Evolutionary conservation across 164 flowering plant species (phyloP), one percentile per base, ranked within the genome.

Genomic region (Nymphaea thermarum): DNA sequence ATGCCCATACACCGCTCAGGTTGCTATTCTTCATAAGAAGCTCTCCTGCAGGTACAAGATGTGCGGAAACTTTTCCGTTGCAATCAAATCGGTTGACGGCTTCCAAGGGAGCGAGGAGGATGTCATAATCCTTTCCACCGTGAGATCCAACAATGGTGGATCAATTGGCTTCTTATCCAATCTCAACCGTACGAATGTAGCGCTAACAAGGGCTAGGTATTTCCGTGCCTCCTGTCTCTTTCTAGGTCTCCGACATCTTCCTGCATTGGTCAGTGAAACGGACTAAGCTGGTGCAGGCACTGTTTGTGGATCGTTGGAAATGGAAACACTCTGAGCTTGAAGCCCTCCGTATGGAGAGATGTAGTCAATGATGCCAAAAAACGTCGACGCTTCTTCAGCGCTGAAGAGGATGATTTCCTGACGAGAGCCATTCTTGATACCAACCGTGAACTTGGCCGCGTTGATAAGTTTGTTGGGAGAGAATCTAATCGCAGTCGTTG

Each of bases 141-240:
- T 87, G n/a, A 69, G 88, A 67, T 80, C 81, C 18, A 86, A 86
- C 69, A 42, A 18, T 0, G 65, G 73, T 60, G 88, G 90, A 44
- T 62, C 77, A 6, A 68, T 84, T 63, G 93, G 86, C 6, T 86
- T 87, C 68, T 63, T 86, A 4, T 71, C 76, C 43, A 80, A 73
- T 77, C 66, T 59, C 53, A 80, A 78, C 44, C 80, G 90, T 67
- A 74, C 87, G 42, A 87, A 86, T 73, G 90, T 86, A 45, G 85
- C 90, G 16, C 68, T 86, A 65, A 84, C 90, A 60, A 77, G 90
- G 76, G 93, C 94, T 1, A 82, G 86, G 93, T 91, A 80, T 42
- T 68, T 36, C 17, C 42, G 15, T 25, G 36, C 36, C 36, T 25
- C 5, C 55, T 47, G 55, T 12, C 11, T 45, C 11, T 12, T 2